Base-by-base conservation (phyloP, 768 basidiomycete genomes). In the Neoboletus subvelutipes region DNA sequence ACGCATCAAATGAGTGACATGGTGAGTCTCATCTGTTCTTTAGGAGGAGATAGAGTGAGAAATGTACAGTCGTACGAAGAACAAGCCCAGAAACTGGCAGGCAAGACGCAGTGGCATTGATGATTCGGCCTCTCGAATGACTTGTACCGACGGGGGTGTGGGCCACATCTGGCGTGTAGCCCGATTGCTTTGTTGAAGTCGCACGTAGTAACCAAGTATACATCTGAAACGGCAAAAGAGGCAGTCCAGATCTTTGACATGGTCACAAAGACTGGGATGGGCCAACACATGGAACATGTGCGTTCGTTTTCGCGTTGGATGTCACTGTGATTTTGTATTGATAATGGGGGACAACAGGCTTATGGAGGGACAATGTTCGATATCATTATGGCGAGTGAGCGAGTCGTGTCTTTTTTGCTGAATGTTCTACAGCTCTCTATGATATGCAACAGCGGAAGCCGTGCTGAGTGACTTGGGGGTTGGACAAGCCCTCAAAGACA, bases 1-100 rank as follows among this genome's bases (percentile, higher is more conserved):
- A 92, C 89, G 0, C 84, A 83, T 69, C 90, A 93, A 71, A 91
- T 92, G 89, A 82, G 77, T 67, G 81, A 89, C 60, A 91, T 92
- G 90, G 80, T 81, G 42, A 31, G 73, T 40, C n/a, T 29, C 22
- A 24, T 48, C 9, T 3, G 26, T 49, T 2, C 5, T 22, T 46
- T 31, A 5, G 43, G 66, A 71, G 9, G 9, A 73, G 20, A 28
- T 66, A 43, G n/a, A 50, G 22, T 48, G 20, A 41, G 50, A 28
- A 18, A 53, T 9, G 22, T 48, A 10, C 56, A 82, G 81, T 83
- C 82, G 39, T 89, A 90, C 69, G 82, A 83, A 66, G 79, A 90
- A 58, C 87, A 89, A 65, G 82, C 86, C 3, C 67, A 75, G 36
- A 78, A 83, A 55, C 77, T 92, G 29, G 89, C 88, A 45, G 89